Base-by-base conservation (phyloP, 2,329 filamentous ascomycete species). In the Sporothrix brunneoviolacea region DNA sequence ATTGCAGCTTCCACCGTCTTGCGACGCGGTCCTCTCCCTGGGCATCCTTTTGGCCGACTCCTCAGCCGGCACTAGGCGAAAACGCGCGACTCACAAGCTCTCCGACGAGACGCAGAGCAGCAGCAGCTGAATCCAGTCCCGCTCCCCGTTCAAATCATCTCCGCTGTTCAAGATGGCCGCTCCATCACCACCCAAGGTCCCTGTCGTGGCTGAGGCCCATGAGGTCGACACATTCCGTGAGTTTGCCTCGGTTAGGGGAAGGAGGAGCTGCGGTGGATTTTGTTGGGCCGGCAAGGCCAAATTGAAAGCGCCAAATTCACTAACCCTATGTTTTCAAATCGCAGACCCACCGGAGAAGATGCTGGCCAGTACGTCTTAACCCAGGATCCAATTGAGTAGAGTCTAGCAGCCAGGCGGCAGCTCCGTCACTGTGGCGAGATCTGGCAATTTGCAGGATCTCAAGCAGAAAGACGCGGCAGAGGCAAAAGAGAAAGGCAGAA, bases 201-300 rank as follows among this genome's bases (percentile, higher is more conserved):
- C 76, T 42, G 83, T 86, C 61, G 85, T 90, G 61, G 75, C 76
- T 55, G 86, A 90, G 74, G 84, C 86, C 62, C 85, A 89, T 68
- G 70, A 83, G 64, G 84, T 89, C 60, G 83, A 88, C 68, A 90
- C 85, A 18, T 88, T 73, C 63, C 79, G 80, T 84, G 70, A 75
- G 80, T 59, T 43, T 46, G 13, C 43, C 52, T 51, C 39, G 49
- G 48, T 44, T 41, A 49, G 4, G 21, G 21, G 42, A 48, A 18
- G 38, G 38, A 38, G 30, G 27, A 36, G 35, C 16, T 22, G 39
- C 38, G 38, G 21, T 33, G 8, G 33, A 36, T 46, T 46, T 55
- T 55, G 51, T 52, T 55, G 55, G 53, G 53, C 32, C 42, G 30
- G 41, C 10, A 21, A 36, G 28, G 19, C 47, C 32, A 28, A 33